Conservation (phyloP, 1,284 basidiomycete species). For the Ustilago esculenta region DNA sequence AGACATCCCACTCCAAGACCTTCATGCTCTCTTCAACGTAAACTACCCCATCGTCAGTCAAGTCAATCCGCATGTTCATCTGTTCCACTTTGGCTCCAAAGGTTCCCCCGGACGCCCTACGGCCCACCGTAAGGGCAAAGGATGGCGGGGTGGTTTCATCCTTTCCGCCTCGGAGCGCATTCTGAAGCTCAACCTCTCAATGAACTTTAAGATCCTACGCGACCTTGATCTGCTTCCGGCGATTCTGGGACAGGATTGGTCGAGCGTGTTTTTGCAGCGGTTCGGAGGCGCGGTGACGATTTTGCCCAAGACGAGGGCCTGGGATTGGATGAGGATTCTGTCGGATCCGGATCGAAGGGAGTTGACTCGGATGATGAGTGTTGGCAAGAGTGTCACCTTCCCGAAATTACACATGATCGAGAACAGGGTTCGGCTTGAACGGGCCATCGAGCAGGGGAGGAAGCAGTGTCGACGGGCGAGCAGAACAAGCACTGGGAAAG, state of each 20-base stretch:
- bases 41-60: slow-evolving; percentile 95
- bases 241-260: slow-evolving; percentile 64
- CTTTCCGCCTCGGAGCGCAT: slow-evolving; percentile 70
- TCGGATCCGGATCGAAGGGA: slow-evolving; percentile 62
- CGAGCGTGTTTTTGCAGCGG: slow-evolving; percentile 60
- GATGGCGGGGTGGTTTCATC: slow-evolving; percentile 81
- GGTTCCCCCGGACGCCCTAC: slow-evolving; percentile 94
- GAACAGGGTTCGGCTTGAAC: slow-evolving; percentile 62
- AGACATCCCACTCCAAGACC: slow-evolving; percentile 90
- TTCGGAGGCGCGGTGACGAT: slow-evolving; percentile 65
- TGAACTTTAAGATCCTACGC: slow-evolving; percentile 65
- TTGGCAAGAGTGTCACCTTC: slow-evolving; percentile 60
- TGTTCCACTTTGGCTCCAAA: slow-evolving; percentile 96
- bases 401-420: slow-evolving; percentile 66
- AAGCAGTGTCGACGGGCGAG: slow-evolving; percentile 37
- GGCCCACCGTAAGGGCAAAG: slow-evolving; percentile 89
- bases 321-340: slow-evolving; percentile 63
- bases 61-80: slow-evolving; percentile 95
- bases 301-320: slow-evolving; percentile 58
- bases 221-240: slow-evolving; percentile 63
- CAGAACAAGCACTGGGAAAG: slow-evolving; percentile 7
- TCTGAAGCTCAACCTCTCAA: slow-evolving; percentile 61
- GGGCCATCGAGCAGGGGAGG: slow-evolving; percentile 57
- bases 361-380: slow-evolving; percentile 55
- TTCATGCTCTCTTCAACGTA: slow-evolving; percentile 78